A percentile compares a stretch with the other conserved stretches of the same genome.
Conservation (phyloP, 2,329 filamentous ascomycete species). For the Claviceps purpurea region DNA sequence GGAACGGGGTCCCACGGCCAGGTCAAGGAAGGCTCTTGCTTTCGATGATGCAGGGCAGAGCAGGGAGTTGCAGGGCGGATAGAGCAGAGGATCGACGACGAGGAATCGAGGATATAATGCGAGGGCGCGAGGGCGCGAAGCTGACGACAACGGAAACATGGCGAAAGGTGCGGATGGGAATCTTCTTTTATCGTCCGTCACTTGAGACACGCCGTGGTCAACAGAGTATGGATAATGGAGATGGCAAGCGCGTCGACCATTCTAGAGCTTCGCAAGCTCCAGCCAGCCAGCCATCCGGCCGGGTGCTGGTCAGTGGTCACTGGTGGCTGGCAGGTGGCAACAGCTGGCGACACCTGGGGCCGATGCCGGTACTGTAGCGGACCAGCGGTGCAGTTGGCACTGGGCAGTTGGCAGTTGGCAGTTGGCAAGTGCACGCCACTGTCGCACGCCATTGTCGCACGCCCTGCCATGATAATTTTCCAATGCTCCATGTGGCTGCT, state of each 20-base stretch:
- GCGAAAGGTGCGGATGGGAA: constrained; percentile 3
- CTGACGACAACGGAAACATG: background rate
- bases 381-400: background rate
- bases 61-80: background rate
- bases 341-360: background rate
- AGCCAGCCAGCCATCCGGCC: constrained; percentile 1
- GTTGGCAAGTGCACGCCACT: constrained; percentile 3
- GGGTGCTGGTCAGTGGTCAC: too few relatives aligned
- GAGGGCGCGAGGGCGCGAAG: background rate
- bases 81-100: background rate
- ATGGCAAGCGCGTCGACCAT: constrained; percentile 3
- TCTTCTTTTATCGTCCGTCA: constrained; percentile 6
- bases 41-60: too few relatives aligned
- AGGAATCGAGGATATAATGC: background rate
- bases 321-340: too few relatives aligned
- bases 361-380: background rate
- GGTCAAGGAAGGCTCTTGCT: background rate
- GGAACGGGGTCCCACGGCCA: background rate
- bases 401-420: too few relatives aligned
- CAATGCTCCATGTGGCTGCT: background rate
- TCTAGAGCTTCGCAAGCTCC: constrained; percentile 4
- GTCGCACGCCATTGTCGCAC: too few relatives aligned
- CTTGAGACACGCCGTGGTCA: constrained; percentile 9
- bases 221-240: constrained; percentile 3
- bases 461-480: too few relatives aligned